Conservation (phyloP, 208 protist species). For the Crithidia mellificae region DNA sequence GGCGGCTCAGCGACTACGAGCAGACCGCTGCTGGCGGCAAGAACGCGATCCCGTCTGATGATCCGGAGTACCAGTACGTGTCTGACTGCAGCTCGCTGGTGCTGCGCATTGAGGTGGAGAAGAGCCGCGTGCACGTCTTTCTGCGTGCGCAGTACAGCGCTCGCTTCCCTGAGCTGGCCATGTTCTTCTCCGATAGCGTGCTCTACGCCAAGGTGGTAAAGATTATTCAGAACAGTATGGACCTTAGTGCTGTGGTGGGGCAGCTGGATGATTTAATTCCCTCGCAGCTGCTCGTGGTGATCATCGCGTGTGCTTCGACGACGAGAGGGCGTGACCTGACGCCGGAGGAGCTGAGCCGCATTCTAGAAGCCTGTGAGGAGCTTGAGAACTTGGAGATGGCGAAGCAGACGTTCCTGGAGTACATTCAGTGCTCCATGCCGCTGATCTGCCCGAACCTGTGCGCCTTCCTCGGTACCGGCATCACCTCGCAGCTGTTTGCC, state of each 20-base stretch:
- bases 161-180: conserved; percentile 88
- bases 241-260: conserved; percentile 64
- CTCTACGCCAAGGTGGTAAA: conserved; percentile 85
- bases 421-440: conserved; percentile 92
- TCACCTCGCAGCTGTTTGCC: conserved; percentile 92
- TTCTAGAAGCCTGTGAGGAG: conserved; percentile 86
- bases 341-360: conserved; percentile 57
- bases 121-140: conserved; percentile 86
- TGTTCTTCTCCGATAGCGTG: conserved; percentile 88
- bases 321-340: conserved; percentile 73
- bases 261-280: conserved; percentile 82
- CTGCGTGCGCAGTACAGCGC: conserved; percentile 85
- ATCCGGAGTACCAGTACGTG: conserved; percentile 89
- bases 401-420: conserved; percentile 92
- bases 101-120: conserved; percentile 88
- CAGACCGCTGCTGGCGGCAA: conserved; percentile 50
- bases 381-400: conserved; percentile 90
- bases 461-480: conserved; percentile 88
- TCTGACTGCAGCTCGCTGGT: conserved; percentile 88
- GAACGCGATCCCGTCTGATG: conserved; percentile 80
- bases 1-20: conserved; percentile 75
- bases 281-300: conserved; percentile 82
- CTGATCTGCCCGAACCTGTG: conserved; percentile 92
- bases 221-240: conserved; percentile 82
- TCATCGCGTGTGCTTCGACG: conserved; percentile 88